A percentile compares a stretch with the other conserved stretches of the same genome.
Evolutionary conservation across 179 eudicot genomes (phyloP).

Genomic region (Beta macrorhiza): DNA sequence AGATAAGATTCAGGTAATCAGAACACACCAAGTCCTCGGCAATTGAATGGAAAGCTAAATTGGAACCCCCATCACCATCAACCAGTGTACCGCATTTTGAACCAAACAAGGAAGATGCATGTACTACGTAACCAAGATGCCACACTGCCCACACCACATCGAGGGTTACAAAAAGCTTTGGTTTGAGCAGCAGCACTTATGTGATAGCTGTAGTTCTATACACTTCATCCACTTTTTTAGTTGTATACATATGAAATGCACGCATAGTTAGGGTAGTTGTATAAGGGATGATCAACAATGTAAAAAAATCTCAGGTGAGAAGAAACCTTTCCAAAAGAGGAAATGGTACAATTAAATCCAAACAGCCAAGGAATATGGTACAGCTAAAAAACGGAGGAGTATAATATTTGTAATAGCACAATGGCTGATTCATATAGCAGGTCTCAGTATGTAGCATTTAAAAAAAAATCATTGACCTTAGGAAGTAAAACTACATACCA

Average conservation of each 20-base stretch:
- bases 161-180: neutral
- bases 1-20: neutral
- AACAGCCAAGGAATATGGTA: too few relatives aligned
- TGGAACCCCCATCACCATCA: neutral
- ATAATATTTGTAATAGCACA: too few relatives aligned
- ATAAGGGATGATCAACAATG: too few relatives aligned
- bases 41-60: neutral
- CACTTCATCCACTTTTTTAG: too few relatives aligned
- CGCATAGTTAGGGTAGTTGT: too few relatives aligned
- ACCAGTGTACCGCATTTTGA: conserved; percentile 1
- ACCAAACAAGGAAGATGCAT: neutral
- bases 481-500: neutral
- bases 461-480: neutral
- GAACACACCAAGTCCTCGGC: neutral
- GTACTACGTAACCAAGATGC: neutral
- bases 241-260: too few relatives aligned
- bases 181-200: neutral
- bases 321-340: too few relatives aligned
- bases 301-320: too few relatives aligned
- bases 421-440: neutral
- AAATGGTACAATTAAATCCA: too few relatives aligned
- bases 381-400: too few relatives aligned
- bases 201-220: neutral
- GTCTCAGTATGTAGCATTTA: neutral
- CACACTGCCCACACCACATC: conserved; percentile 7